Evolutionary conservation across 441 rosid genomes (phyloP).

Genomic region (Jatropha podagrica): DNA sequence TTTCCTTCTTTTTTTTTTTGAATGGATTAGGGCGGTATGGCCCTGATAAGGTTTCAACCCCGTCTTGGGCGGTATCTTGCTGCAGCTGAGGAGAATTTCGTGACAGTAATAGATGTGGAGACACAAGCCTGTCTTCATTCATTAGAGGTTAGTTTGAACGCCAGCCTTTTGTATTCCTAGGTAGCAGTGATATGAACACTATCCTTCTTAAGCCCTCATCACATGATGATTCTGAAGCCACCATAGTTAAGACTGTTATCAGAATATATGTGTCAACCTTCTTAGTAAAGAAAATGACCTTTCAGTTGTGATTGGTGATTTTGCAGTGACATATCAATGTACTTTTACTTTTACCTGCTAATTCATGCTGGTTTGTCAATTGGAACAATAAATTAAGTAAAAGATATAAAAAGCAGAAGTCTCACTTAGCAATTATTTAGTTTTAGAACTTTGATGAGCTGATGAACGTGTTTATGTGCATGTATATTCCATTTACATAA

Average conservation of each 20-base stretch:
- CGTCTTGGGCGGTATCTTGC: constrained; percentile 83
- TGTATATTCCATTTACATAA: background rate
- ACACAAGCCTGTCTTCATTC: constrained; percentile 70
- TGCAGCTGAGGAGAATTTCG: constrained; percentile 75
- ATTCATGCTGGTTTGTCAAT: background rate
- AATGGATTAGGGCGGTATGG: constrained; percentile 67
- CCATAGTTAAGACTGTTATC: background rate
- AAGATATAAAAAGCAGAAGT: background rate
- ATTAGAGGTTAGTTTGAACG: constrained; percentile 55
- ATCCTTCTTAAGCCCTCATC: background rate
- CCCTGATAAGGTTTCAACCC: constrained; percentile 88
- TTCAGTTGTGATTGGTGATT: background rate
- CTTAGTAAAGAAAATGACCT: background rate
- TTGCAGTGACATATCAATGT: background rate
- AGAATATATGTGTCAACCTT: background rate
- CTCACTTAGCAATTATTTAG: background rate
- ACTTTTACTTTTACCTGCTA: background rate
- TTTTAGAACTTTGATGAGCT: background rate
- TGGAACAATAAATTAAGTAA: background rate
- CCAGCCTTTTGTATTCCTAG: background rate
- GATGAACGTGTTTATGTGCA: background rate
- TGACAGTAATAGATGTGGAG: constrained; percentile 81
- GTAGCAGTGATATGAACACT: background rate
- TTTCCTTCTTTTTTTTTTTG: background rate
- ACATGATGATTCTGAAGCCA: background rate